Base-by-base conservation (phyloP, 2,329 filamentous ascomycete genomes). In the Ophiocordyceps robertsii region DNA sequence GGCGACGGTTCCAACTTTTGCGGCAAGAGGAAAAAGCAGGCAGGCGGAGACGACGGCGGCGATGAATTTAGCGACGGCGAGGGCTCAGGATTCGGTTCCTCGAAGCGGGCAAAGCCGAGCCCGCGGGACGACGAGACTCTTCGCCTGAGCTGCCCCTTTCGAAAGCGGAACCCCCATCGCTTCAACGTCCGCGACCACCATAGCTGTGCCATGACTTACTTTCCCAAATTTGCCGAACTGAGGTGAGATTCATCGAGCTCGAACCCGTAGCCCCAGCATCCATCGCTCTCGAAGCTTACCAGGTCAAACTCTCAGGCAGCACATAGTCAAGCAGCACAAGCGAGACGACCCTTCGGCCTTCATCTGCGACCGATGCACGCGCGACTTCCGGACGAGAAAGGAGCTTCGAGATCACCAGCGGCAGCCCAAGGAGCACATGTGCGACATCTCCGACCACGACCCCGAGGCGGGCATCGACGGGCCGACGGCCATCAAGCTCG, bases 151-250 rank as follows among this genome's bases (percentile, higher is more conserved):
- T 69, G 66, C 43, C 66, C 66, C 1, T 69, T 62, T 35, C 56
- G 66, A 29, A 67, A 66, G 49, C 56, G 66, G 12, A 68, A 69
- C 36, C 64, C 66, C 1, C 55, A 57, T 30, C 59, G 65, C 1
- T 69, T 69, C 49, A 69, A 69, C 31, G 62, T 69, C 37, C 57
- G 66, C 4, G 66, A 69, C 37, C 61, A 68, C 32, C 61, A 68
- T 40, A 58, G 56, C 17, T 69, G 66, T 45, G 64, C 66, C 14
- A 64, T 64, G 56, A 65, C 59, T 0, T 64, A 63, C 29, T 68
- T 68, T 32, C 56, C 56, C 7, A 65, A 65, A 6, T 62, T 68
- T 39, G 55, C 60, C 3, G 64, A 66, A 39, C 44, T 69, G 2
- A 60, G 59, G 63, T 65, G 31, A 35, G 53, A 16, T 13, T 27